Evolutionary conservation across 352 stramenopile genomes (phyloP), one percentile per base, ranked within the genome.

Genomic region (Phytophthora rubi): DNA sequence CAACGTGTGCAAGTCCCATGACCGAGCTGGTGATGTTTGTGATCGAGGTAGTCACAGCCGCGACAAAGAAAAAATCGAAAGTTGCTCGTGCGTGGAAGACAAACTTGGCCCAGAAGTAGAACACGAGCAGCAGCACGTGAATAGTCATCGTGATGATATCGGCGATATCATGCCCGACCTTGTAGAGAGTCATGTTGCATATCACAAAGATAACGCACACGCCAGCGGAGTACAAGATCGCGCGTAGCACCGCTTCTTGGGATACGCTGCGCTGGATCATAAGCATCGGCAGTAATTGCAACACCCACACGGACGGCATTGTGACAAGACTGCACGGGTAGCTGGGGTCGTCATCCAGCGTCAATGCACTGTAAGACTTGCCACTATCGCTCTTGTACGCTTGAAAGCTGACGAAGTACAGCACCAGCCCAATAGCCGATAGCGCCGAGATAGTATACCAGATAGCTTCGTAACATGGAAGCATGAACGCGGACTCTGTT

Each of bases 211-310:
- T 60, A 10, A 82, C 33, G 37, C 81, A 90, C 6, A 91, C 77
- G 2, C 68, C 60, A 4, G 85, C 86, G 21, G 87, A 92, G 59
- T 93, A 91, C n/a, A 72, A 55, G 33, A 95, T 89, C 3, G 87
- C 80, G 21, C 89, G 89, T 13, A 80, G 65, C 2, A 95, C 86
- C 7, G 89, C 89, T 73, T 91, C 78, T 37, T 89, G 75, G 0
- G 89, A 95, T 47, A 96, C 81, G 23, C 84, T 93, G 51, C 83
- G 88, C 62, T 96, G 89, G 16, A 90, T 81, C 89, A 96, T 96
- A 21, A 96, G 83, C 70, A 95, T 89, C 1, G 89, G 89, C 23
- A 96, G 53, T 5, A 96, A 59, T 58, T 94, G 87, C 42, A 94
- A 60, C 18, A 91, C 81, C 89, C 89, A 94, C 9, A 88, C 73